Conservation (phyloP, 257 asterid genomes). For the Sherardia arvensis region DNA sequence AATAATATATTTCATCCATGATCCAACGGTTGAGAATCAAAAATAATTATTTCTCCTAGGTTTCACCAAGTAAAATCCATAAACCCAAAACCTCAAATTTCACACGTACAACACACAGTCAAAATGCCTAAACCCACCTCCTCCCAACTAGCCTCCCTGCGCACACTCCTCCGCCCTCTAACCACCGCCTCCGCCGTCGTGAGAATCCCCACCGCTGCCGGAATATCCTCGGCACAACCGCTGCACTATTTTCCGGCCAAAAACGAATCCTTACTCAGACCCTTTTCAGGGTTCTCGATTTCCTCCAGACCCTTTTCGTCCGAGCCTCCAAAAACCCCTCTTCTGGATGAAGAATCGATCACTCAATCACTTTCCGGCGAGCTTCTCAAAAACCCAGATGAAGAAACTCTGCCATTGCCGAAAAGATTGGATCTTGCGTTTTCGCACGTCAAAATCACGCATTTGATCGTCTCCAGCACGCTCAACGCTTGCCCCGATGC, state of each 20-base stretch:
- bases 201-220: constrained; percentile 14
- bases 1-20: background rate
- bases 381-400: constrained; percentile 46
- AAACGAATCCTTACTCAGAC: background rate
- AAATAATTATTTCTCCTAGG: background rate
- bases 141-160: constrained; percentile 27
- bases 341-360: constrained; percentile 14
- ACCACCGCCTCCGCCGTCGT: constrained; percentile 17
- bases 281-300: constrained; percentile 8
- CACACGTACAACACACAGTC: background rate
- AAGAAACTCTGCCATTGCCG: constrained; percentile 50
- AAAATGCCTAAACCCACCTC: constrained; percentile 55
- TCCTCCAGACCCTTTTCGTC: constrained; percentile 38
- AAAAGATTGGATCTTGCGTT: constrained; percentile 74
- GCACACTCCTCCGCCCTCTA: constrained; percentile 31
- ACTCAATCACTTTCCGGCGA: constrained; percentile 43
- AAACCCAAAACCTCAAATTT: constrained; percentile 1
- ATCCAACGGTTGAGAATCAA: background rate
- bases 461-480: constrained; percentile 33
- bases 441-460: constrained; percentile 49
- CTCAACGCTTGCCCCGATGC: constrained; percentile 69
- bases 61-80: background rate
- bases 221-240: constrained; percentile 6
- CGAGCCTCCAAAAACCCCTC: constrained; percentile 1
- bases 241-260: constrained; percentile 5